Evolutionary conservation across 192 early-diverging fungal genomes (phyloP).

Genomic region (Coemansia sp.): DNA sequence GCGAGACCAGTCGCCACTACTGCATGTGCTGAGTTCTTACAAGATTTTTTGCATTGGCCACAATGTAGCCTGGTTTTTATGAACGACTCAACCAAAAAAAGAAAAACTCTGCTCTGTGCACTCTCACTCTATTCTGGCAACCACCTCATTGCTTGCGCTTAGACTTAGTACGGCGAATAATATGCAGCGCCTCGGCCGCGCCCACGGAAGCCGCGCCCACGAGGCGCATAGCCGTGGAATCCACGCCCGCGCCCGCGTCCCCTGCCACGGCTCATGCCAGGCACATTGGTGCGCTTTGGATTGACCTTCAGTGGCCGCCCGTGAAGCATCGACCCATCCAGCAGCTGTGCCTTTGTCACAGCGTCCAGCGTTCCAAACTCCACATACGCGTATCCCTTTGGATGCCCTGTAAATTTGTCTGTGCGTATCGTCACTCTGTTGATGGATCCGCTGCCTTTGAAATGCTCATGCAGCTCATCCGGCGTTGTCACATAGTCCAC

Average conservation of each 20-base stretch:
- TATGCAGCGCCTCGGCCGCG: slow-evolving; percentile 41
- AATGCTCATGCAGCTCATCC: slow-evolving; percentile 93
- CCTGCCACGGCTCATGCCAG: slow-evolving; percentile 80
- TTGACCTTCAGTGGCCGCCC: slow-evolving; percentile 81
- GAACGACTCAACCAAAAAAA: neutral
- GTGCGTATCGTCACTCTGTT: slow-evolving; percentile 96
- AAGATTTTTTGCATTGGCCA: too few species aligned
- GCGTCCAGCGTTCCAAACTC: slow-evolving; percentile 88
- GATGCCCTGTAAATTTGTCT: slow-evolving; percentile 90
- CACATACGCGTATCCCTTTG: slow-evolving; percentile 92
- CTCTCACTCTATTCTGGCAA: too few species aligned
- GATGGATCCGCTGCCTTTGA: slow-evolving; percentile 92
- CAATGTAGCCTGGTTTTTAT: too few species aligned
- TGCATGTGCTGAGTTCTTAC: too few species aligned
- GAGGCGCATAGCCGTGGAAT: slow-evolving; percentile 60
- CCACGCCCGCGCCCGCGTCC: slow-evolving; percentile 70
- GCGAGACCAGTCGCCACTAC: too few species aligned
- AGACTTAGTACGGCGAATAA: slow-evolving; percentile 36
- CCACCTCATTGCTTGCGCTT: neutral
- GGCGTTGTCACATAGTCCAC: slow-evolving; percentile 94
- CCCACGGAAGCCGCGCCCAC: slow-evolving; percentile 50
- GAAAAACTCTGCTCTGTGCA: too few species aligned
- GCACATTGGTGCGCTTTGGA: slow-evolving; percentile 93
- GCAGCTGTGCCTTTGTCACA: slow-evolving; percentile 78
- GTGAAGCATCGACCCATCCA: slow-evolving; percentile 90